Conservation (phyloP, 306 rosid species). For the Cucumis sativus region DNA sequence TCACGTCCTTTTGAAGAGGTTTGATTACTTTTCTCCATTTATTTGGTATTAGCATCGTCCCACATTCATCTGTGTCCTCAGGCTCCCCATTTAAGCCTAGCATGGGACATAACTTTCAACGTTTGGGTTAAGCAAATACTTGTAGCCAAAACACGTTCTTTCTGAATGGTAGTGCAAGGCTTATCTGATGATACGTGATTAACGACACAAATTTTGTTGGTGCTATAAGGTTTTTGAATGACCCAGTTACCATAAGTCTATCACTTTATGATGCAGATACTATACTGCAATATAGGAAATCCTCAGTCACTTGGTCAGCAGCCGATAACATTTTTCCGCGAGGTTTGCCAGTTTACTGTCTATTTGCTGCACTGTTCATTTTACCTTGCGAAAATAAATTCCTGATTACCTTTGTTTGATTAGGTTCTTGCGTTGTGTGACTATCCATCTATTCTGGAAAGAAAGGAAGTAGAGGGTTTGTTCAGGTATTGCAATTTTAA, state of each 20-base stretch:
- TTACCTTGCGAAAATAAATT: constrained; percentile 7
- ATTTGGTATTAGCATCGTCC: background rate
- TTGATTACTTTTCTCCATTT: constrained; percentile 6
- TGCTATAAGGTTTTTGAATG: background rate
- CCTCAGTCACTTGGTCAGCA: constrained; percentile 96
- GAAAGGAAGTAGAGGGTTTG: constrained; percentile 63
- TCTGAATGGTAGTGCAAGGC: background rate
- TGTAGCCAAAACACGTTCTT: background rate
- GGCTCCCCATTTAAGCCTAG: background rate
- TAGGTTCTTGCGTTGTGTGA: constrained; percentile 90
- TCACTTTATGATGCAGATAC: constrained; percentile 33
- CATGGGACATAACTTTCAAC: background rate
- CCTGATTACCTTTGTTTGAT: constrained; percentile 1
- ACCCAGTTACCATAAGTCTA: background rate
- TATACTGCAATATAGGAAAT: constrained; percentile 94
- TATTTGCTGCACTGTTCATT: background rate
- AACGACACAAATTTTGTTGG: background rate
- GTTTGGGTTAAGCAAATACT: background rate
- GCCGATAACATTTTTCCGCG: constrained; percentile 83
- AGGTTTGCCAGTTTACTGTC: constrained; percentile 42
- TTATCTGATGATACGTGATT: background rate
- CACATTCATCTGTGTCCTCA: background rate
- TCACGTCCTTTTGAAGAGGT: constrained; percentile 86
- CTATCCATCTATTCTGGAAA: constrained; percentile 75
- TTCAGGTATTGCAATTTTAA: constrained; percentile 54